Percentiles rank a stretch among this genome's conserved stretches.
These are phyloP conservation scores for Periconia macrospinosa DNA, from an alignment of 2,329 filamentous ascomycete species.

Conservation along the genomic window DNA sequence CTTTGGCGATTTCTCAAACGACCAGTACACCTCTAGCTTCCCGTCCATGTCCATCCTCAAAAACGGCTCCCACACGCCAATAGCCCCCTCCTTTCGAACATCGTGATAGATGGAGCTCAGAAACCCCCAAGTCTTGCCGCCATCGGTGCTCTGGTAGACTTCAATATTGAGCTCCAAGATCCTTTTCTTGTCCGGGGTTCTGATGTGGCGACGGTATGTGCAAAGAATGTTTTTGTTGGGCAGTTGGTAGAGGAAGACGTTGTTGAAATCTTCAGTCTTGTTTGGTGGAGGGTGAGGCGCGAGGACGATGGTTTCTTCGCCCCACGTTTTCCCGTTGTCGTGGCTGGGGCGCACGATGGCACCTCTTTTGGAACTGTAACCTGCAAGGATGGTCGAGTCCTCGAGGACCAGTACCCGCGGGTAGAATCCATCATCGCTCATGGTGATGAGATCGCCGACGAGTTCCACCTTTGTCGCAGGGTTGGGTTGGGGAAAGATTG, in stretches of 20 bases:
- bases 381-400: background rate
- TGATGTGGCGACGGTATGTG: background rate
- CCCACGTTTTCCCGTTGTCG: background rate
- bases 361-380: background rate
- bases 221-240: background rate
- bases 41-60: background rate
- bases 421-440: background rate
- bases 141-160: background rate
- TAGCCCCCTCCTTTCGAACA: background rate
- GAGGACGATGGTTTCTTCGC: background rate
- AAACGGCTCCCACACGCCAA: background rate
- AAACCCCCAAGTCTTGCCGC: background rate
- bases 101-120: background rate
- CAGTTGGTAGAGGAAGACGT: background rate
- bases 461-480: background rate
- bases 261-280: background rate
- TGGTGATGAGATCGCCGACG: background rate
- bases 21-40: background rate
- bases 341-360: background rate
- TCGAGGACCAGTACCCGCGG: background rate
- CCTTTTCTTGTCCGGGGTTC: background rate
- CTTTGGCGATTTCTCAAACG: background rate
- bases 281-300: too few species aligned
- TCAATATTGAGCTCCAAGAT: background rate
- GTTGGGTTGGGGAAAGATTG: too few species aligned